Conservation (phyloP, 208 protist genomes). For the Borovskyia barvae region DNA sequence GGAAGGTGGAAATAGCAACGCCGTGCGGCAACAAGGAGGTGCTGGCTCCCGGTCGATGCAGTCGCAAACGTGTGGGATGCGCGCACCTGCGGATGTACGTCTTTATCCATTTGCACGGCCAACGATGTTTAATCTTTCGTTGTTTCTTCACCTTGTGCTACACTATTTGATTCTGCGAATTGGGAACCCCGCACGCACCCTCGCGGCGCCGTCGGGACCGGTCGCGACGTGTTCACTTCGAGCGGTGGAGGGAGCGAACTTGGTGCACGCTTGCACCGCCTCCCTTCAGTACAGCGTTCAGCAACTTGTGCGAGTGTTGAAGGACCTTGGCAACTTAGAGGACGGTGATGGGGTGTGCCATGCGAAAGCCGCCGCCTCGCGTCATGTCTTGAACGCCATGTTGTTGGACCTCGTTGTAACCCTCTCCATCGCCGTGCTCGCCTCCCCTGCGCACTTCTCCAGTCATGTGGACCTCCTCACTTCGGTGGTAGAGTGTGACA, state of each 20-base stretch:
- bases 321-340: slow-evolving; percentile 8
- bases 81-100: slow-evolving; percentile 24
- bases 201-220: background rate
- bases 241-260: background rate
- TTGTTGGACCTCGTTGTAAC: slow-evolving; percentile 57
- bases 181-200: slow-evolving; percentile 8
- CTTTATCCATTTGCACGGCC: slow-evolving; percentile 23
- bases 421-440: slow-evolving; percentile 39
- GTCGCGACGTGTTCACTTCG: background rate
- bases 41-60: background rate
- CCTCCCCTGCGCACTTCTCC: slow-evolving; percentile 26
- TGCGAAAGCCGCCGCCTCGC: slow-evolving; percentile 47
- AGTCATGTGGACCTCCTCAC: slow-evolving; percentile 46
- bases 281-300: slow-evolving; percentile 31
- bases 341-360: slow-evolving; percentile 16
- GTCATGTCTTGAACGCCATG: slow-evolving; percentile 50
- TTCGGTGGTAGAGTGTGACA: slow-evolving; percentile 51
- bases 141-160: slow-evolving; percentile 25
- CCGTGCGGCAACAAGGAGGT: too few species aligned
- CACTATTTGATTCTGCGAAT: slow-evolving; percentile 29
- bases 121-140: slow-evolving; percentile 24
- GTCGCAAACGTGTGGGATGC: too few species aligned
- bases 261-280: slow-evolving; percentile 18
- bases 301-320: slow-evolving; percentile 32
- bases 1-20: background rate